A percentile compares a stretch with the other conserved stretches of the same genome.
Conservation (phyloP, 2,329 filamentous ascomycete species). For the Sordariomycetes sp. region DNA sequence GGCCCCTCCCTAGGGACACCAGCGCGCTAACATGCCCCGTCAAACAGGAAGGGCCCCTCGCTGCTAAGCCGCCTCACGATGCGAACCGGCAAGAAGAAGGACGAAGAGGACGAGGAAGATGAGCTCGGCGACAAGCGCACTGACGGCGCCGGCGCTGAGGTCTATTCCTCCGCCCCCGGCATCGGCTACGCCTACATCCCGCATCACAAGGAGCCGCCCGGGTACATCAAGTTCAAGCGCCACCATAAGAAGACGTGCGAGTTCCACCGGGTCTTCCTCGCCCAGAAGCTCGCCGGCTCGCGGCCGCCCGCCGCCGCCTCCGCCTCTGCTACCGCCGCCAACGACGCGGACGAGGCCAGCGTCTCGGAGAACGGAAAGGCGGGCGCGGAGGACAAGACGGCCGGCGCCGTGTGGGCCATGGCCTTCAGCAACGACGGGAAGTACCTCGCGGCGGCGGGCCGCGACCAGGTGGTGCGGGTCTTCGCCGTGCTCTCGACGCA, state of each 20-base stretch:
- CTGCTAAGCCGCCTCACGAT: slow-evolving; percentile 78
- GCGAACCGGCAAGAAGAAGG: slow-evolving; percentile 64
- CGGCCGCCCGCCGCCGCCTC: slow-evolving; percentile 21
- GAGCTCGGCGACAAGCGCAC: slow-evolving; percentile 59
- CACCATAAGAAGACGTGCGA: slow-evolving; percentile 73
- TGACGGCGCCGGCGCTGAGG: slow-evolving; percentile 72
- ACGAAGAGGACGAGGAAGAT: slow-evolving; percentile 43
- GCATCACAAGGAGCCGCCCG: slow-evolving; percentile 75
- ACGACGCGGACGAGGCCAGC: slow-evolving; percentile 22
- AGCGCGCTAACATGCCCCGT: background rate
- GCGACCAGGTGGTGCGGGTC: slow-evolving; percentile 74
- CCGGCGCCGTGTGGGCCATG: slow-evolving; percentile 77
- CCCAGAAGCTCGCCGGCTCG: slow-evolving; percentile 72
- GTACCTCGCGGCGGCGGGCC: slow-evolving; percentile 85
- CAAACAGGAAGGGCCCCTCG: slow-evolving; percentile 67
- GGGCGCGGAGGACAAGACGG: slow-evolving; percentile 21
- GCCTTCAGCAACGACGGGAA: slow-evolving; percentile 89
- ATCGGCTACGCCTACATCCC: slow-evolving; percentile 64
- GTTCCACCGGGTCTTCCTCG: slow-evolving; percentile 81
- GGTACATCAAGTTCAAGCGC: slow-evolving; percentile 77
- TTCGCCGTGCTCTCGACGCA: slow-evolving; percentile 79
- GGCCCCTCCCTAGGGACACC: slow-evolving; percentile 27
- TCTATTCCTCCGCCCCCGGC: slow-evolving; percentile 68
- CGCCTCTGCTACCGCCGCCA: slow-evolving; percentile 15
- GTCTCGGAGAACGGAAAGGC: slow-evolving; percentile 15